Evolutionary conservation across 2,329 filamentous ascomycete species (phyloP).

Genomic region (Phialemoniopsis sp.): DNA sequence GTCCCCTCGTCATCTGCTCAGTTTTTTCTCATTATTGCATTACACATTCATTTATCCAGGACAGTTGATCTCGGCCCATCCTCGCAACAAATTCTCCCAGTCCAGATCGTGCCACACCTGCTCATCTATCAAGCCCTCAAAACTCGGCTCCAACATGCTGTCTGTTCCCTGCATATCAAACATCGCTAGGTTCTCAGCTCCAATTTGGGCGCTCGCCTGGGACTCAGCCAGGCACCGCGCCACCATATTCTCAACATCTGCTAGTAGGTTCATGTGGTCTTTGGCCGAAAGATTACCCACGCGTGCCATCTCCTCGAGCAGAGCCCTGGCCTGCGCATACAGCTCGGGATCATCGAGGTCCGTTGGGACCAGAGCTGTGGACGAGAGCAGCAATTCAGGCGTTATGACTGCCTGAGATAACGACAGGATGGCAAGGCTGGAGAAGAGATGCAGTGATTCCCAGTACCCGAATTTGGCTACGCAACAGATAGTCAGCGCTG

Average conservation of each 20-base stretch:
- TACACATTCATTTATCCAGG: too few relatives aligned
- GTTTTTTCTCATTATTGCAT: too few relatives aligned
- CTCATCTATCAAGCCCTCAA: too few relatives aligned
- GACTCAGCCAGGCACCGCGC: background rate
- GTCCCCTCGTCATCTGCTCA: too few relatives aligned
- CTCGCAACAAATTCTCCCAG: too few relatives aligned
- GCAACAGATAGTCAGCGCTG: too few relatives aligned
- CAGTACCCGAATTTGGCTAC: constrained; percentile 16
- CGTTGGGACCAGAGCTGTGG: background rate
- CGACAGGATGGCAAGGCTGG: constrained; percentile 12
- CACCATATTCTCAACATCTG: constrained; percentile 10
- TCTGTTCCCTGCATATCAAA: too few relatives aligned
- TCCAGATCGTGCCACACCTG: too few relatives aligned
- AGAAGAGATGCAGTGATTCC: constrained; percentile 18
- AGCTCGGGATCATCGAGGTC: constrained; percentile 3
- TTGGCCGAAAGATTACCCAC: constrained; percentile 9
- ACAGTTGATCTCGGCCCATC: too few relatives aligned
- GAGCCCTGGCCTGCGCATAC: constrained; percentile 3
- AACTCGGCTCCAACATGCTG: too few relatives aligned
- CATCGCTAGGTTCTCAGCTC: too few relatives aligned
- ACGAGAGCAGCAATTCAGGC: background rate
- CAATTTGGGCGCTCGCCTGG: background rate
- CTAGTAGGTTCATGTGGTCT: constrained; percentile 9
- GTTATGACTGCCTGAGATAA: constrained; percentile 5
- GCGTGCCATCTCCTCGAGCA: constrained; percentile 9